Conservation (phyloP, 2,329 filamentous ascomycete genomes). For the Knoxdaviesia proteae region DNA sequence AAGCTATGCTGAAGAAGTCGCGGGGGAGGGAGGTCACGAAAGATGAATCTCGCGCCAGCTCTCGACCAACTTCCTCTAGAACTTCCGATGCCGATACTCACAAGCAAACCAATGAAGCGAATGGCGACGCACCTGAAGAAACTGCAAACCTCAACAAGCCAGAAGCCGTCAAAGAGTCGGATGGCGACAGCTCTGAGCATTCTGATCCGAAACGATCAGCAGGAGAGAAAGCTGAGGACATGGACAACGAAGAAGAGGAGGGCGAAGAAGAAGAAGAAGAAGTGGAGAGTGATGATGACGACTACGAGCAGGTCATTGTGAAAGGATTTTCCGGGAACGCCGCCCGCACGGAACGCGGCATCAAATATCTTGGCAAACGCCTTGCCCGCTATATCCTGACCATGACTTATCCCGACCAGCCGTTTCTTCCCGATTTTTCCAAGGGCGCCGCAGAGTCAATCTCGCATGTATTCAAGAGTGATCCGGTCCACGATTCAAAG, state of each 20-base stretch:
- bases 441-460: slow-evolving; percentile 26
- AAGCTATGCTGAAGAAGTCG: too few relatives aligned
- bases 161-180: background rate
- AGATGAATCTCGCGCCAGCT: background rate
- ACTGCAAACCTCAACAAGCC: too few relatives aligned
- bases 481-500: slow-evolving; percentile 20
- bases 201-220: background rate
- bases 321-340: slow-evolving; percentile 80
- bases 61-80: too few relatives aligned
- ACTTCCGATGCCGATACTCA: too few relatives aligned
- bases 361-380: slow-evolving; percentile 90
- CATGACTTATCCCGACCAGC: slow-evolving; percentile 86
- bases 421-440: slow-evolving; percentile 44
- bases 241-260: slow-evolving; percentile 9
- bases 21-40: too few relatives aligned
- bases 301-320: slow-evolving; percentile 72
- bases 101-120: too few relatives aligned
- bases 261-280: slow-evolving; percentile 7
- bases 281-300: slow-evolving; percentile 34
- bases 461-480: slow-evolving; percentile 16
- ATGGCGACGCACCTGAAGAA: too few relatives aligned
- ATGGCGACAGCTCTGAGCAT: background rate
- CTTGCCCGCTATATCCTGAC: slow-evolving; percentile 77
- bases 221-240: background rate
- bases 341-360: slow-evolving; percentile 77